phyloP scores from a whole-genome alignment of 768 basidiomycete genomes.

The Solioccasus polychromus region DNA sequence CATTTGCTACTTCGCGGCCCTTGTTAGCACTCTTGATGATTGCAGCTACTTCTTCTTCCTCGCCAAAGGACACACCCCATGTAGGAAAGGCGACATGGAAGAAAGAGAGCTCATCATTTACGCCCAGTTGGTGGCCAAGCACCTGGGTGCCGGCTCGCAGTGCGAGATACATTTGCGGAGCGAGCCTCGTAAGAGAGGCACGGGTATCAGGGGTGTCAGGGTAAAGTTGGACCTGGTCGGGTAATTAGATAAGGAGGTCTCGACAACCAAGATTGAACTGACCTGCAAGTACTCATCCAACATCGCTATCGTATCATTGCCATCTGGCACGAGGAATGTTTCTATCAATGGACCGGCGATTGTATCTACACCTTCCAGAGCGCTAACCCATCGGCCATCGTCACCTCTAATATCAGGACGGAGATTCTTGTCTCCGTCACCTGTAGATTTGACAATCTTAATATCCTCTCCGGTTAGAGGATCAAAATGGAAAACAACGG shows the following conservation, averaged over 20 bases:
- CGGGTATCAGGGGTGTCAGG: constrained; percentile 52
- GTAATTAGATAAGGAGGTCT: neutral
- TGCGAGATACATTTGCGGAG: constrained; percentile 53
- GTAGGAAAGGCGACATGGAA: constrained; percentile 54
- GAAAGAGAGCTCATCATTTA: constrained; percentile 41
- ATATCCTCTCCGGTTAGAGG: constrained; percentile 75
- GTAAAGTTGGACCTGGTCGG: constrained; percentile 56
- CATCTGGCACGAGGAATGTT: constrained; percentile 49
- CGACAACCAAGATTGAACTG: constrained; percentile 9
- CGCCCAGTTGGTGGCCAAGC: constrained; percentile 53
- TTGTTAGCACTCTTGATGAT: constrained; percentile 44
- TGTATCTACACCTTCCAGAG: constrained; percentile 58
- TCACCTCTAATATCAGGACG: constrained; percentile 1
- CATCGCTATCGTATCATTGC: constrained; percentile 54
- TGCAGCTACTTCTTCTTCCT: constrained; percentile 54
- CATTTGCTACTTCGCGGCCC: constrained; percentile 59
- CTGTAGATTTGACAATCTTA: constrained; percentile 23
- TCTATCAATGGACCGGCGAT: constrained; percentile 60
- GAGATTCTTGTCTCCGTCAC: neutral
- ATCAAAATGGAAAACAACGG: constrained; percentile 73
- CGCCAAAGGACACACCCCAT: constrained; percentile 61
- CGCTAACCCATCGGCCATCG: constrained; percentile 25
- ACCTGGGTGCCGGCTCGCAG: constrained; percentile 50
- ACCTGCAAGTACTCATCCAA: constrained; percentile 81
- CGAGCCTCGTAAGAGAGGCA: constrained; percentile 41